These are phyloP conservation scores for Eucalyptus grandis DNA, from an alignment of 345 rosid genomes.

Conservation along the genomic window DNA sequence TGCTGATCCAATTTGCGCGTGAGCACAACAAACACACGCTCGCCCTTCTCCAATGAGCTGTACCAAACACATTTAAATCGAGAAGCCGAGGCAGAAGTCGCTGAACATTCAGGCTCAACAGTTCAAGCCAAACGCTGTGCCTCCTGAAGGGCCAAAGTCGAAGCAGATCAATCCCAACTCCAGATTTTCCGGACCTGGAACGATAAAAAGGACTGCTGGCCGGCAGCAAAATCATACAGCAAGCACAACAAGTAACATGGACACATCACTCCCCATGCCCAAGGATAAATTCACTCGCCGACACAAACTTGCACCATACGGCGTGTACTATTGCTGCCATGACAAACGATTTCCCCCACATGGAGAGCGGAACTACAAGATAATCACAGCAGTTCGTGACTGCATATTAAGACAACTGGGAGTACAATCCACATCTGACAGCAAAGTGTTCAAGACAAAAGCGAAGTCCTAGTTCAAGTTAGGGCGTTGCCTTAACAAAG, in stretches of 20 bases:
- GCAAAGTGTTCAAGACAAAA: background rate
- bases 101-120: background rate
- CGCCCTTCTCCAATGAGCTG: background rate
- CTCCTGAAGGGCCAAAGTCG: background rate
- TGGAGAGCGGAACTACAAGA: background rate
- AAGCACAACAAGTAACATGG: background rate
- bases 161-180: background rate
- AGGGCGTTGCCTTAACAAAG: background rate
- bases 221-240: background rate
- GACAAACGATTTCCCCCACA: background rate
- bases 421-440: background rate
- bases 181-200: background rate
- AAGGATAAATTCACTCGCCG: background rate
- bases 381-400: background rate
- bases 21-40: background rate
- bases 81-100: background rate
- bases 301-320: background rate
- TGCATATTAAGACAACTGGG: background rate
- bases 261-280: background rate
- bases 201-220: background rate
- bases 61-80: background rate
- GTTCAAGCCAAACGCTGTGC: background rate
- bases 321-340: background rate
- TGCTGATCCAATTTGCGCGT: background rate
- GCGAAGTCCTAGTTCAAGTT: background rate